These are phyloP conservation scores for Fonsecaea pugnacius DNA, from an alignment of 2,329 filamentous ascomycete species.

Conservation along the genomic window DNA sequence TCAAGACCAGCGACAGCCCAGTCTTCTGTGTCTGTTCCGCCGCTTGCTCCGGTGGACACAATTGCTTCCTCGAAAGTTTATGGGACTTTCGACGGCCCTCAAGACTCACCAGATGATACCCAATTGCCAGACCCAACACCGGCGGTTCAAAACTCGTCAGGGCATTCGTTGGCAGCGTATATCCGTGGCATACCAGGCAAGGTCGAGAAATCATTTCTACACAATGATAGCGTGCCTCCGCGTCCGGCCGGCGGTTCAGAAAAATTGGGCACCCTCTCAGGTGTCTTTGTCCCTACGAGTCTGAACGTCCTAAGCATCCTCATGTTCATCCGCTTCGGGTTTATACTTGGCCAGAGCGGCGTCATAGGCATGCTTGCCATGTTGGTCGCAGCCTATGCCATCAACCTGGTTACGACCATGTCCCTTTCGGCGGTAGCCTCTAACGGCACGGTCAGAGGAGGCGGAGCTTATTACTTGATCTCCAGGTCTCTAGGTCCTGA, in stretches of 20 bases:
- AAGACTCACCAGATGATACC: background rate
- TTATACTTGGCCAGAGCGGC: constrained; percentile 79
- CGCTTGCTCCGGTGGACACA: background rate
- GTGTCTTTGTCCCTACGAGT: constrained; percentile 85
- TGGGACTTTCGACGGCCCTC: constrained; percentile 27
- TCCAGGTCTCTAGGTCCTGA: constrained; percentile 84
- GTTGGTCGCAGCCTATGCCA: constrained; percentile 74
- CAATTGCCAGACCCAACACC: background rate
- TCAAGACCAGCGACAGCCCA: constrained; percentile 24
- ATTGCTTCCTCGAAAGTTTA: constrained; percentile 17
- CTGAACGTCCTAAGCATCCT: constrained; percentile 87
- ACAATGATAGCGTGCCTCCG: constrained; percentile 8
- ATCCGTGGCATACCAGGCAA: constrained; percentile 3
- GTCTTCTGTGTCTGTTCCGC: constrained; percentile 12
- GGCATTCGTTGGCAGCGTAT: constrained; percentile 3
- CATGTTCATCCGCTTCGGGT: constrained; percentile 88
- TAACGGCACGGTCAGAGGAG: constrained; percentile 85
- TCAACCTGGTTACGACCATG: constrained; percentile 82
- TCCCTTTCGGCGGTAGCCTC: constrained; percentile 88
- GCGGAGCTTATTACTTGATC: constrained; percentile 86
- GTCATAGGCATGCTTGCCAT: constrained; percentile 78
- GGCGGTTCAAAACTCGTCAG: background rate
- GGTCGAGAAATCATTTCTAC: constrained; percentile 19
- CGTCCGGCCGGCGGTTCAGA: constrained; percentile 43
- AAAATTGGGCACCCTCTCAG: constrained; percentile 77